Base-by-base conservation (phyloP, 2,329 filamentous ascomycete genomes). In the Didymella segeticola region DNA sequence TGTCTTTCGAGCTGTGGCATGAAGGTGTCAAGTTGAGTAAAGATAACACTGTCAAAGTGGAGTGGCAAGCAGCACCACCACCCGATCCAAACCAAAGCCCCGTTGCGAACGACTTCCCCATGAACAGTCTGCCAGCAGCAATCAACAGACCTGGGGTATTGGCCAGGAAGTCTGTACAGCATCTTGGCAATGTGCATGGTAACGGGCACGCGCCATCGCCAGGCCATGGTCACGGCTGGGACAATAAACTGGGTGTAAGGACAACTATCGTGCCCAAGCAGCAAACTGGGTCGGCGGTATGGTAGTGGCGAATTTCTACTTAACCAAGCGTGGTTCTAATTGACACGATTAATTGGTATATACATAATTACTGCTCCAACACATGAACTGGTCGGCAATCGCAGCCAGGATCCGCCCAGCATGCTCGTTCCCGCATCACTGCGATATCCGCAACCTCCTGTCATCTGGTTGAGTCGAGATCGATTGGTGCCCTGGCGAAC, bases 1-100 rank as follows among this genome's bases (percentile, higher is more conserved):
- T 77, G 6, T 61, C 63, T 3, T 77, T 77, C 48, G 73, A 75
- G 59, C 66, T 77, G 1, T 76, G 73, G 71, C 71, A 71, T 50
- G 61, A 74, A 23, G 67, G 68, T 26, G 65, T 70, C 27, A 75
- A 74, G 47, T 60, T 75, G 4, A 69, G 64, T 34, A 61, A 63
- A 8, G 71, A 74, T 38, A 61, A 72, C 20, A 65, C 69, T 0
- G 73, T 75, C n/a, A 67, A 60, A n/a, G 71, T 76, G 0, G 69
- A 74, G 8, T 75, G 72, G 71, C 36, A 60, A 3, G 59, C 71
- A 9, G 60, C 58, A 2, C 54, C 62, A 2, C 36, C 60, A 14
- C 48, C 62, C 43, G 45, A 47, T 5, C 43, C 43, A 7, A 8
- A 20, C 1, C 50, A 53, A 11, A 47, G 33, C 5, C 12, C 37